A percentile compares a stretch with the other conserved stretches of the same genome.
Evolutionary conservation across 2,329 filamentous ascomycete genomes (phyloP).

Genomic region (Lasiodiplodia theobromae): DNA sequence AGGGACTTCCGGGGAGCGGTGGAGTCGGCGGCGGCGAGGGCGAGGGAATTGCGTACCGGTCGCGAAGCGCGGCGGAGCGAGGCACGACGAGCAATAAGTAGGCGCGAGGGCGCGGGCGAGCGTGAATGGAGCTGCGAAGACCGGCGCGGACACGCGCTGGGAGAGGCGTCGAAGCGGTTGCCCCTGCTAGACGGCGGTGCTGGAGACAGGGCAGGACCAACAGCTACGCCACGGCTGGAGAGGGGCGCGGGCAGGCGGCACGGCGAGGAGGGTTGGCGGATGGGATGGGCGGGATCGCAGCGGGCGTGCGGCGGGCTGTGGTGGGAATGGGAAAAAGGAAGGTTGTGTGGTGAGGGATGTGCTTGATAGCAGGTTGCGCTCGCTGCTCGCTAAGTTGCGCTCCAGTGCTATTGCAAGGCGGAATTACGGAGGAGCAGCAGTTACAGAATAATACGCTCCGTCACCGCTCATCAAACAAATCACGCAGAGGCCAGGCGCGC

Average conservation of each 20-base stretch:
- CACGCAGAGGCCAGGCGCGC: conserved; percentile 27
- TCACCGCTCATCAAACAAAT: conserved; percentile 28
- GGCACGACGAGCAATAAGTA: conserved; percentile 26
- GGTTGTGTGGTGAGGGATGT: conserved; percentile 28
- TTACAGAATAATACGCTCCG: conserved; percentile 29
- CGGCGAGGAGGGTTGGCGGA: conserved; percentile 15
- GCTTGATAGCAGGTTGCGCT: conserved; percentile 29
- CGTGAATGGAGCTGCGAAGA: conserved; percentile 22
- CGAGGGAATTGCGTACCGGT: conserved; percentile 28
- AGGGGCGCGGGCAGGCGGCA: conserved; percentile 24
- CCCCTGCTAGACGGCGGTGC: conserved; percentile 31
- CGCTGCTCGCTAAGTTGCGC: conserved; percentile 23
- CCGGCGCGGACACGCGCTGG: conserved; percentile 21
- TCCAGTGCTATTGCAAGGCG: conserved; percentile 28
- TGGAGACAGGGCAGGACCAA: conserved; percentile 19
- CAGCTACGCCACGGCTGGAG: conserved; percentile 22
- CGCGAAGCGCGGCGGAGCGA: conserved; percentile 28
- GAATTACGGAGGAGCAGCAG: conserved; percentile 29
- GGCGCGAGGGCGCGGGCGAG: conserved; percentile 19
- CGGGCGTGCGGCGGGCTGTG: conserved; percentile 13
- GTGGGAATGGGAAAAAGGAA: conserved; percentile 22
- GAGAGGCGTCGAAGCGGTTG: conserved; percentile 26
- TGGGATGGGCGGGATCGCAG: conserved; percentile 26
- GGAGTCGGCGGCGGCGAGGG: conserved; percentile 27
- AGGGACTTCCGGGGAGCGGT: conserved; percentile 28